phyloP scores from a whole-genome alignment of 73 alveolate species.

The Tetrahymena thermophila region DNA sequence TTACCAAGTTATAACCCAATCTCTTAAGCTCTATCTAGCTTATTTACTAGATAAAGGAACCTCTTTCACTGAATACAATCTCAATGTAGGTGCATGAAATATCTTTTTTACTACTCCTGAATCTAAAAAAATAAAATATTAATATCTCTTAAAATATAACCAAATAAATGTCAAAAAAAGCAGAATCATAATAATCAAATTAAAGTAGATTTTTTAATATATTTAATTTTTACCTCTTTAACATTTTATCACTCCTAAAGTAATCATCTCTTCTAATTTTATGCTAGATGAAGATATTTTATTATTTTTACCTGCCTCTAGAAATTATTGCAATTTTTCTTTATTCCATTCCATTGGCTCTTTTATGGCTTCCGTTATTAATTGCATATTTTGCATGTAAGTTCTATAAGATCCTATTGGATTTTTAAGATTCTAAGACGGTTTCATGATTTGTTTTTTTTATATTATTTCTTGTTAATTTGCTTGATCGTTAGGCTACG shows the following conservation, averaged over 20 bases:
- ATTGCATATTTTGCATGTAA: not conserved
- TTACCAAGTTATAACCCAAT: slow-evolving; percentile 53
- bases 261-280: not conserved
- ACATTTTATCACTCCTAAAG: not conserved
- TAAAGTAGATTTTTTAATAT: too few relatives aligned
- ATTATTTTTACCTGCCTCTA: not conserved
- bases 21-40: slow-evolving; percentile 45
- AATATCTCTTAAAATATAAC: not conserved
- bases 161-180: too few relatives aligned
- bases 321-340: not conserved
- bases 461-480: not conserved
- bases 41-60: slow-evolving; percentile 47
- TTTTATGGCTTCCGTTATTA: not conserved
- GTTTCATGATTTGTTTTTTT: not conserved
- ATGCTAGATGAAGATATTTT: not conserved
- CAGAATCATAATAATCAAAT: not conserved
- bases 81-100: slow-evolving; percentile 64
- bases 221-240: not conserved
- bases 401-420: not conserved
- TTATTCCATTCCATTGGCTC: not conserved
- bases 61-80: slow-evolving; percentile 49
- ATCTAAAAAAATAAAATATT: not conserved
- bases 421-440: not conserved
- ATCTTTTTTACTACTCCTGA: slow-evolving; percentile 60
- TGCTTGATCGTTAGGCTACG: not conserved